Evolutionary conservation across 2,329 filamentous ascomycete genomes (phyloP), one percentile per base, ranked within the genome.

Genomic region (Penicillium sp.): DNA sequence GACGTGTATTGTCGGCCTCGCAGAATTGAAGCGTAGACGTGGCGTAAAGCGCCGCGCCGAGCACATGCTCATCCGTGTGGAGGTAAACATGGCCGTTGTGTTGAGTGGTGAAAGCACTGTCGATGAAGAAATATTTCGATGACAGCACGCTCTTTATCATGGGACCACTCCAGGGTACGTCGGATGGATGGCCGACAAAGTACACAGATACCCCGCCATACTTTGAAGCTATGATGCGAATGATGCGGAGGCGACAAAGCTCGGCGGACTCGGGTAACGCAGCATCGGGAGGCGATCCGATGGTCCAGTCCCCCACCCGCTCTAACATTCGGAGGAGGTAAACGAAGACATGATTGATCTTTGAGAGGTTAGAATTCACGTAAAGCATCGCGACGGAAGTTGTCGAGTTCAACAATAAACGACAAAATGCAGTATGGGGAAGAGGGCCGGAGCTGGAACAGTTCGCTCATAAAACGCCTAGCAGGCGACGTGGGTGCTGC

Each of bases 401-500:
- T 7, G 13, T 13, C 11, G 13, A 33, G 13, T n/a, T 33, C 30
- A 14, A 33, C 30, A n/a, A 33, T n/a, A 33, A n/a, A n/a, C 13
- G 30, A 33, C 25, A 27, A 5, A 33, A 62, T 61, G 60, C 50
- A 54, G 24, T 40, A 50, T 13, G 45, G 44, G 7, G 40, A 52
- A 11, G 40, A 36, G 13, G n/a, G n/a, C n/a, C 40, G 46, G 28
- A 31, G 30, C 22, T 60, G 59, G 57, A 39, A 38, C 5, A 46
- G 25, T 24, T 36, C 49, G 11, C 44, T 56, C 13, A 30, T 53
- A 14, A 44, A 48, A 41, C 55, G 53, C 11, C 43, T 67, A 9
- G 53, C 53, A 4, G 64, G 60, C 14, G 65, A 68, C 44, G n/a
- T 66, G 0, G 51, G 54, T 1, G 64, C 65, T 5, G 64, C 63